Evolutionary conservation across 129 eudicot genomes (phyloP), one percentile per base, ranked within the genome.

Genomic region (Gnaphalium uliginosum): DNA sequence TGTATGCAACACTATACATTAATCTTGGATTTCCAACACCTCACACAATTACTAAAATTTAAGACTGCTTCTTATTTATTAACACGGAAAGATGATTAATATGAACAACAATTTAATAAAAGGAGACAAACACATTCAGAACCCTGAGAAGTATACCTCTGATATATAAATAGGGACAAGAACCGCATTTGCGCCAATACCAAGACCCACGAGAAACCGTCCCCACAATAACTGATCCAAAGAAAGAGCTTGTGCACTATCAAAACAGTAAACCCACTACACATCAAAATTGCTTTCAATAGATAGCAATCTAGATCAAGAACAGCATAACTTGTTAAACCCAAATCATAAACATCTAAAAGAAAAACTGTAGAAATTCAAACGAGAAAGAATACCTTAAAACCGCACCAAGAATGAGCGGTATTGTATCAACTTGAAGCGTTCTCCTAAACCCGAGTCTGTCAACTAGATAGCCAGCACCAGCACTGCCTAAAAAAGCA

Each of bases 111-210:
- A 50, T 51, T 50, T 14, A 66, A 26, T 24, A 25, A 32, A 76
- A 56, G 24, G 66, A 22, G 27, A 76, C 21, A 64, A 76, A 64
- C 53, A 65, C 50, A 64, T 61, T 75, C 46, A 51, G 33, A 22
- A 50, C 72, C 67, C 73, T 66, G 60, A 19, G 71, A 41, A 67
- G 33, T 66, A 62, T 84, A 90, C 97, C 97, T 92, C 96, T 73
- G 97, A 92, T 79, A 92, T 92, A 74, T 92, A 92, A 75, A 92
- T 87, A 72, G 97, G 90, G 75, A 92, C 97, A 54, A 92, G 90
- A 75, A 92, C 97, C 4, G 97, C 90, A 86, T 89, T 87, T 68
- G 90, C 96, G 37, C 97, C 97, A 78, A 92, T 89, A 79, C 97
- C 97, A 73, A 92, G 96, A 69, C 97, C 97, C 33, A 92, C 96